Percentiles rank a stretch among this genome's conserved stretches.
Conservation (phyloP, 345 rosid genomes). For the Gossypium ekmanianum region DNA sequence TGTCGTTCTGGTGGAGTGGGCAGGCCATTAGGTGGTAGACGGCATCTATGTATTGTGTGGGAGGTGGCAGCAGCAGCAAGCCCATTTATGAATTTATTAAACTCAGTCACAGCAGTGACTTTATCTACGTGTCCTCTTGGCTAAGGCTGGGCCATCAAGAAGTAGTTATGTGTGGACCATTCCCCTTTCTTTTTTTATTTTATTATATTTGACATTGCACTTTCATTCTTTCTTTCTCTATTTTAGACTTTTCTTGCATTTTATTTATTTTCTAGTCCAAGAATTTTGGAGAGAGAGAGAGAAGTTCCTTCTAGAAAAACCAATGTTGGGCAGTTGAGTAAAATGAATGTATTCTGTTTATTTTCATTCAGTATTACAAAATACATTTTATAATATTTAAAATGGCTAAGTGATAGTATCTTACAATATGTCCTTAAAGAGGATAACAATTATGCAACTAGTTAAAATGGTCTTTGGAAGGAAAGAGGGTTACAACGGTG, state of each 20-base stretch:
- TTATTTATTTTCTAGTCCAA: slow-evolving; percentile 15
- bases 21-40: no score
- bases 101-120: neutral
- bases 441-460: no score
- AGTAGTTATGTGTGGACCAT: slow-evolving; percentile 21
- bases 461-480: rapidly evolving
- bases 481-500: no score
- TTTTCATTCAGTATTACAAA: no score
- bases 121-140: slow-evolving; percentile 29
- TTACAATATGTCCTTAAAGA: no score
- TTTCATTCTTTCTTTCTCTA: neutral
- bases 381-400: no score
- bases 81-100: neutral
- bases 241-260: slow-evolving; percentile 13
- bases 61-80: slow-evolving; percentile 18
- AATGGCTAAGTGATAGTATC: no score
- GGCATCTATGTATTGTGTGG: slow-evolving; percentile 19
- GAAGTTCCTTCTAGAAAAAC: neutral
- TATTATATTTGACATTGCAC: neutral
- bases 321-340: slow-evolving; percentile 20
- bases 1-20: neutral
- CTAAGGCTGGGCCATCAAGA: neutral
- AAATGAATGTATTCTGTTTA: no score
- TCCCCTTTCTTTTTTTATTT: neutral
- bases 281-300: slow-evolving; percentile 12